phyloP scores from a whole-genome alignment of 108 stramenopile species.

The Seminavis robusta region DNA sequence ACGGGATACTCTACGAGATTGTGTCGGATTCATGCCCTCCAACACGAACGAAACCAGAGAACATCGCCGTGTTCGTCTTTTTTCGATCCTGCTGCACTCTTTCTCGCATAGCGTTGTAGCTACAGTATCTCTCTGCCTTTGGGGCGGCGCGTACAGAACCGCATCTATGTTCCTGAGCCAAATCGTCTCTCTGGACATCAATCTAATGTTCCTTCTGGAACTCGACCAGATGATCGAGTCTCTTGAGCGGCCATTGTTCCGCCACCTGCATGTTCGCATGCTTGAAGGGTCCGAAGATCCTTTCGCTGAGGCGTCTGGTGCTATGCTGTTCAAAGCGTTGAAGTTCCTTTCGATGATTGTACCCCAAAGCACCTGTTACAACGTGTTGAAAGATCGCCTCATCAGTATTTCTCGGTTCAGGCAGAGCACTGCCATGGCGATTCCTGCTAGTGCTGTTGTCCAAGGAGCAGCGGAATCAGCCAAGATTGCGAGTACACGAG shows the following conservation, averaged over 20 bases:
- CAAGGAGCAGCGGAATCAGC: background rate
- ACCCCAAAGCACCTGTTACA: slow-evolving; percentile 81
- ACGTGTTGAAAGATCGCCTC: slow-evolving; percentile 65
- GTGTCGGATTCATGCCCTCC: slow-evolving; percentile 53
- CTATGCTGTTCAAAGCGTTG: slow-evolving; percentile 77
- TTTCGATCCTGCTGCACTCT: slow-evolving; percentile 76
- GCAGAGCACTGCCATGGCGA: slow-evolving; percentile 20
- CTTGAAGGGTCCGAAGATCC: slow-evolving; percentile 72
- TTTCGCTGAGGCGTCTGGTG: slow-evolving; percentile 70
- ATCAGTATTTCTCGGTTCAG: slow-evolving; percentile 67
- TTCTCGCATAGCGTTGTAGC: slow-evolving; percentile 79
- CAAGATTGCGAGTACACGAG: background rate
- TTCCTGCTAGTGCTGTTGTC: background rate
- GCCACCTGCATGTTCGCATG: slow-evolving; percentile 78
- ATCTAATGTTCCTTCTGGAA: slow-evolving; percentile 76
- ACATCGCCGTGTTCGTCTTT: slow-evolving; percentile 48
- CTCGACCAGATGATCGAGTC: slow-evolving; percentile 78
- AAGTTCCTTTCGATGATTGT: slow-evolving; percentile 75
- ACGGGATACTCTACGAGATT: slow-evolving; percentile 60
- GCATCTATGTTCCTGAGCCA: slow-evolving; percentile 62
- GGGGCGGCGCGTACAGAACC: slow-evolving; percentile 80
- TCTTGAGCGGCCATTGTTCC: slow-evolving; percentile 81
- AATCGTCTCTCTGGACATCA: slow-evolving; percentile 75
- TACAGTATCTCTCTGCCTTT: slow-evolving; percentile 68
- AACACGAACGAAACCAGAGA: slow-evolving; percentile 36